Evolutionary conservation across 192 early-diverging fungal genomes (phyloP).

Genomic region (Podila verticillata): DNA sequence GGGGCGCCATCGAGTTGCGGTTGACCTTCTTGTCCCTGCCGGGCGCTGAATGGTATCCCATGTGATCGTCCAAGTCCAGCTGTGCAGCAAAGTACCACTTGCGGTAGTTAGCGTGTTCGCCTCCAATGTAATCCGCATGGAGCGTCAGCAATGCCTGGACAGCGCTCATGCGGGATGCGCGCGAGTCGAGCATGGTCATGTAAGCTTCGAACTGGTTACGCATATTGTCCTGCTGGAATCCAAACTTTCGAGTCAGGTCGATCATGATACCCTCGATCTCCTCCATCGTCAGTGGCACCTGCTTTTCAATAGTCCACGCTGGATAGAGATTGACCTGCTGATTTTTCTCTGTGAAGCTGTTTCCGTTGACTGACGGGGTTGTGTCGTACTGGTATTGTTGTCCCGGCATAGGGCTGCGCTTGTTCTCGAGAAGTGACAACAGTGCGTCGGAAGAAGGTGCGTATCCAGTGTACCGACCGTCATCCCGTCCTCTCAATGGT

Average conservation of each 20-base stretch:
- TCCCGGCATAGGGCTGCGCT: conserved; percentile 32
- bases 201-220: conserved; percentile 80
- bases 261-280: conserved; percentile 77
- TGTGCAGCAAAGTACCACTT: conserved; percentile 86
- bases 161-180: conserved; percentile 78
- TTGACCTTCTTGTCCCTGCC: conserved; percentile 39
- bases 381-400: conserved; percentile 33
- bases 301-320: conserved; percentile 67
- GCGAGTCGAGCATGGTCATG: conserved; percentile 83
- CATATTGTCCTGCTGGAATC: conserved; percentile 82
- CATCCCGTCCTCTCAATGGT: conserved; percentile 59
- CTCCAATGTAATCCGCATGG: conserved; percentile 84
- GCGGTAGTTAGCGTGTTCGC: conserved; percentile 83
- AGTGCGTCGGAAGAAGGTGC: conserved; percentile 77
- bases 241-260: conserved; percentile 73
- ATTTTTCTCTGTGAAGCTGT: conserved; percentile 7
- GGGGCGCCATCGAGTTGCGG: conserved; percentile 38
- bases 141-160: conserved; percentile 75
- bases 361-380: not conserved
- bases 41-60: conserved; percentile 43
- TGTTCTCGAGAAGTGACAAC: conserved; percentile 73
- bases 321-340: conserved; percentile 49
- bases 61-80: conserved; percentile 66
- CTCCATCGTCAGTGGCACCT: conserved; percentile 71
- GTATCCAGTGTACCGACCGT: conserved; percentile 75